Evolutionary conservation across 2,329 filamentous ascomycete species (phyloP).

Genomic region (Venturia carpophila): DNA sequence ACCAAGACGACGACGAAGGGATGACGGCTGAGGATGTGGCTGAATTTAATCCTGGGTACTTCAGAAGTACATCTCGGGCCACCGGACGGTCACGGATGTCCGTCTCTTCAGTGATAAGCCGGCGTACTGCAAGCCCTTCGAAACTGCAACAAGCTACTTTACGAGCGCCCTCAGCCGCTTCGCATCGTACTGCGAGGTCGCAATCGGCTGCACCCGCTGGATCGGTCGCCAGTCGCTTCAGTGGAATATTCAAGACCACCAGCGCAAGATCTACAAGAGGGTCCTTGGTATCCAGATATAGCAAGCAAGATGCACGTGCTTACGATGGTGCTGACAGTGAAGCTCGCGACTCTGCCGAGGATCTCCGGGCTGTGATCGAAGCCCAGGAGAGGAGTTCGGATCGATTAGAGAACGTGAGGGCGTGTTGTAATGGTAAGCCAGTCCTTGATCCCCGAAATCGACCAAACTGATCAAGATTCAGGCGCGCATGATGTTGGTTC

Average conservation of each 20-base stretch:
- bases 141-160: conserved; percentile 13
- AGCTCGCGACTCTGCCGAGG: conserved; percentile 62
- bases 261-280: conserved; percentile 4
- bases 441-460: neutral
- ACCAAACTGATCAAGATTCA: conserved; percentile 22
- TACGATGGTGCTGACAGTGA: conserved; percentile 9
- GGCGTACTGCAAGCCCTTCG: conserved; percentile 30
- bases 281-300: conserved; percentile 11
- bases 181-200: neutral
- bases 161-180: neutral
- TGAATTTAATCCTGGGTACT: conserved; percentile 69
- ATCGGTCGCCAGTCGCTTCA: conserved; percentile 40
- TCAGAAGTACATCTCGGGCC: conserved; percentile 45
- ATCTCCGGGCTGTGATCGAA: conserved; percentile 72
- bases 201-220: conserved; percentile 32
- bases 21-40: conserved; percentile 50
- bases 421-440: conserved; percentile 88
- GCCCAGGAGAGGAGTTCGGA: conserved; percentile 67
- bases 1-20: conserved; percentile 44
- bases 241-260: conserved; percentile 38
- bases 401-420: conserved; percentile 85
- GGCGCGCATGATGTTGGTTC: conserved; percentile 46
- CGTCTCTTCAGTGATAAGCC: conserved; percentile 64
- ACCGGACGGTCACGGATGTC: conserved; percentile 50
- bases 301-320: conserved; percentile 8